Percentiles rank a stretch among this genome's conserved stretches.
Evolutionary conservation across 1,284 basidiomycete genomes (phyloP).

Genomic region (Wallemia ichthyophaga): DNA sequence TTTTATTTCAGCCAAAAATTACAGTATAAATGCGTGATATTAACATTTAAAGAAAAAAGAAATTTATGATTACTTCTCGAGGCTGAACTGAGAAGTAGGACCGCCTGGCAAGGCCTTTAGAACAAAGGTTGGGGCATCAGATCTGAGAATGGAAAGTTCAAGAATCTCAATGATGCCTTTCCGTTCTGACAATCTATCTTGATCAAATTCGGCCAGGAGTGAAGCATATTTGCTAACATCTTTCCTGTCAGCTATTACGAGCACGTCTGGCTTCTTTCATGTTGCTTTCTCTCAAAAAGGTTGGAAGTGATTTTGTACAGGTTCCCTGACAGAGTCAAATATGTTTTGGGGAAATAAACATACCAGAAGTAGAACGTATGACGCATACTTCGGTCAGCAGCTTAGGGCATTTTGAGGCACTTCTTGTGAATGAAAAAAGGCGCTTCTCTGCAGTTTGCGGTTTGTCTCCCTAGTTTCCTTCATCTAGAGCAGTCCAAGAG

Average conservation of each 20-base stretch:
- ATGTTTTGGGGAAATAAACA: constrained; percentile 53
- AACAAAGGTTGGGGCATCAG: constrained; percentile 58
- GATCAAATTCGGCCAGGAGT: constrained; percentile 14
- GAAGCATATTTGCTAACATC: constrained; percentile 36
- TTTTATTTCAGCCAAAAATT: too few relatives aligned
- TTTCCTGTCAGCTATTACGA: constrained; percentile 45
- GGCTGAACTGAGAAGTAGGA: constrained; percentile 2
- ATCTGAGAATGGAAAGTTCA: constrained; percentile 40
- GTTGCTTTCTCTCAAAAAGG: constrained; percentile 34
- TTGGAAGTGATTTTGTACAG: constrained; percentile 70
- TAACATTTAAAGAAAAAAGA: neutral
- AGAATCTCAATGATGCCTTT: constrained; percentile 32
- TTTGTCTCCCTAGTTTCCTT: constrained; percentile 60
- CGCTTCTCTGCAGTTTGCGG: constrained; percentile 43
- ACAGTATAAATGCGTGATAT: too few relatives aligned
- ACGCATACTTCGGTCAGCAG: constrained; percentile 50
- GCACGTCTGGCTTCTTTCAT: constrained; percentile 38
- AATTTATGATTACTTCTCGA: neutral
- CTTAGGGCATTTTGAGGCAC: constrained; percentile 67
- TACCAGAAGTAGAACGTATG: constrained; percentile 72
- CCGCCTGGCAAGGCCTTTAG: constrained; percentile 33
- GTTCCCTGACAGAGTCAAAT: constrained; percentile 36
- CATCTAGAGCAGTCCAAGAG: constrained; percentile 65
- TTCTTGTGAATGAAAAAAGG: constrained; percentile 61
- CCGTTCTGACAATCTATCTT: constrained; percentile 14